Evolutionary conservation across 106 monocot genomes (phyloP).

Genomic region (Phalaenopsis aphrodite): DNA sequence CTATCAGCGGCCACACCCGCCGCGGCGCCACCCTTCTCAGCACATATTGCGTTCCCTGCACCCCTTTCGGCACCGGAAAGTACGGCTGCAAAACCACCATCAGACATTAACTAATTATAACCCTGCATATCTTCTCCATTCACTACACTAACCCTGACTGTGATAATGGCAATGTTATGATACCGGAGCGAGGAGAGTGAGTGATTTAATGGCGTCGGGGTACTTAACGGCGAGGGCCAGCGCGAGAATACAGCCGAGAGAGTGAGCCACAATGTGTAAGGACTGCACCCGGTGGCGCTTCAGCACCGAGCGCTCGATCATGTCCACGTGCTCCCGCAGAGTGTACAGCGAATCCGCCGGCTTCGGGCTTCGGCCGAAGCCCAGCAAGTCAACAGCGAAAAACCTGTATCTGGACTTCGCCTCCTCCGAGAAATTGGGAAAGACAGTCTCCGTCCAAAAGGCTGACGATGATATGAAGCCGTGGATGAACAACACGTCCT

Average conservation of each 20-base stretch:
- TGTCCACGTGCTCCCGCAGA: constrained; percentile 17
- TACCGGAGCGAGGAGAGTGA: constrained; percentile 22
- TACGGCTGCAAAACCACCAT: constrained; percentile 10
- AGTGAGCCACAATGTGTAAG: constrained; percentile 23
- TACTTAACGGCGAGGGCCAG: constrained; percentile 20
- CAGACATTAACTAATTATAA: not conserved
- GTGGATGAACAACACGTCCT: constrained; percentile 23
- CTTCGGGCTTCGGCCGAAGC: constrained; percentile 19
- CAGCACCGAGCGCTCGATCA: constrained; percentile 13
- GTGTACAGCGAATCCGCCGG: constrained; percentile 20
- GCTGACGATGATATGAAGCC: constrained; percentile 22
- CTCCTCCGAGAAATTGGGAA: constrained; percentile 9
- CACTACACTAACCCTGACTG: not conserved
- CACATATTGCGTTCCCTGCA: constrained; percentile 19
- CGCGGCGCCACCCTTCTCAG: constrained; percentile 17
- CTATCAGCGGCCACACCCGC: constrained; percentile 20
- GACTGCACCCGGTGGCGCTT: constrained; percentile 16
- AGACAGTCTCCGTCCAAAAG: constrained; percentile 25
- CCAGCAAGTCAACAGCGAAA: constrained; percentile 13
- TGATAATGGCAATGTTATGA: not conserved
- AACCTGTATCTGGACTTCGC: constrained; percentile 15
- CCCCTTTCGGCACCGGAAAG: constrained; percentile 16
- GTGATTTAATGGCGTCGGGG: constrained; percentile 17
- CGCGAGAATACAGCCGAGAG: constrained; percentile 18
- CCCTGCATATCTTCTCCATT: too few relatives aligned